Evolutionary conservation across 768 basidiomycete species (phyloP).

Genomic region (Auricularia cornea): DNA sequence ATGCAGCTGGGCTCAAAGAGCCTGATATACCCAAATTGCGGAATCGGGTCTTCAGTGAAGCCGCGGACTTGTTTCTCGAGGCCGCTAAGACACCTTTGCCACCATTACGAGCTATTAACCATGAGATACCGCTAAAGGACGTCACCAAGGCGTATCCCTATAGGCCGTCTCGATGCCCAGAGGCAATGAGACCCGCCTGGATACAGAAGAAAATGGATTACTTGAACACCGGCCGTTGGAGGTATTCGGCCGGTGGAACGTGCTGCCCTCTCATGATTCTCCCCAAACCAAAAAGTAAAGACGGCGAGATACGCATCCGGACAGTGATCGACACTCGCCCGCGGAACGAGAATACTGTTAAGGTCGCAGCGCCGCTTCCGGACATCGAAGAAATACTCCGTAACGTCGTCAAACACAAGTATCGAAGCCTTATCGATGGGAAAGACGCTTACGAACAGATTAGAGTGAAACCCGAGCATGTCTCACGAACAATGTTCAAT

Average conservation of each 20-base stretch:
- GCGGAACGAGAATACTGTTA: conserved; percentile 24
- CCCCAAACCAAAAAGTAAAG: conserved; percentile 15
- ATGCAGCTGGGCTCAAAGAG: too few species aligned
- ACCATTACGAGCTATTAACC: too few species aligned
- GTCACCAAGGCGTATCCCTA: too few species aligned
- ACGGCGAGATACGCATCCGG: conserved; percentile 12
- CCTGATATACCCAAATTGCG: too few species aligned
- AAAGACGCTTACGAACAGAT: conserved; percentile 28
- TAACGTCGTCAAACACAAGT: conserved; percentile 11
- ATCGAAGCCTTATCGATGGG: conserved; percentile 19
- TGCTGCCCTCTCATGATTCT: conserved; percentile 27
- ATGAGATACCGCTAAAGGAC: too few species aligned
- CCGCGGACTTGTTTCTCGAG: too few species aligned
- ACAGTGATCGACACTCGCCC: conserved; percentile 19
- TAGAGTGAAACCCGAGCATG: conserved; percentile 12
- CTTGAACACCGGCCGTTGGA: conserved; percentile 23
- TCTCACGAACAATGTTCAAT: conserved; percentile 17
- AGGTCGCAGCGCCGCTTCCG: conserved; percentile 19
- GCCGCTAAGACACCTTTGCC: too few species aligned
- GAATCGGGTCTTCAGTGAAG: too few species aligned
- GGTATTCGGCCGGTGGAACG: conserved; percentile 17
- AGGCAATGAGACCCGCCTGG: too few species aligned
- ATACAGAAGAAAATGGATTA: conserved; percentile 15
- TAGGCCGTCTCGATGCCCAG: too few species aligned
- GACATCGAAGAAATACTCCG: conserved; percentile 20